Conservation (phyloP, 768 basidiomycete genomes). For the Termitomyces sp. region DNA sequence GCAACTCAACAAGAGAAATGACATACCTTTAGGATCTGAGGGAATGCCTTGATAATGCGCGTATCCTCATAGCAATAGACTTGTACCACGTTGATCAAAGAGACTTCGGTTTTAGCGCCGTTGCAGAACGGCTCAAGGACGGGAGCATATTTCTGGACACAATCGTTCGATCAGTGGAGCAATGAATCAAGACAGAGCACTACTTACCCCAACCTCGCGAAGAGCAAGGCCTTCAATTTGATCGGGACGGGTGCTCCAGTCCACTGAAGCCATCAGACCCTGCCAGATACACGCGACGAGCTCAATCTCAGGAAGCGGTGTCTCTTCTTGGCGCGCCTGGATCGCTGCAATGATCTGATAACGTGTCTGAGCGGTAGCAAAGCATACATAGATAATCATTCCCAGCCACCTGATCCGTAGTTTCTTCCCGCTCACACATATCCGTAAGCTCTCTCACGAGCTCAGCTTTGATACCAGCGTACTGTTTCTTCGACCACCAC, state of each 20-base stretch:
- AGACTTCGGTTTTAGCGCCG: constrained; percentile 85
- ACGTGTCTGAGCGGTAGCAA: constrained; percentile 5
- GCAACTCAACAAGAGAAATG: not conserved
- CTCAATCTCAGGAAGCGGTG: constrained; percentile 80
- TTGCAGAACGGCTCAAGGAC: constrained; percentile 89
- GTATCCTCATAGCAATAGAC: constrained; percentile 96
- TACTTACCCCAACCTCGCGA: constrained; percentile 77
- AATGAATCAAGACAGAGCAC: not conserved
- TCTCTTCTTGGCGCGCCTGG: constrained; percentile 67
- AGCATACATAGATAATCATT: not conserved
- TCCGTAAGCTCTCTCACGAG: constrained; percentile 66
- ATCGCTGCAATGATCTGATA: constrained; percentile 70
- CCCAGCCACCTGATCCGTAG: constrained; percentile 55
- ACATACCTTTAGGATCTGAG: constrained; percentile 83
- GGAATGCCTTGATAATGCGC: constrained; percentile 90
- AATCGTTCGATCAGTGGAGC: not conserved
- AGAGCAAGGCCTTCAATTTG: constrained; percentile 89
- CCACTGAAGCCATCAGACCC: constrained; percentile 81
- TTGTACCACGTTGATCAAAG: constrained; percentile 93
- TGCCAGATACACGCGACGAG: constrained; percentile 89
- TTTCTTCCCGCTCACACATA: constrained; percentile 63
- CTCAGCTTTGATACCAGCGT: constrained; percentile 73
- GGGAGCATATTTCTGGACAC: constrained; percentile 66
- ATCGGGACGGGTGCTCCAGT: constrained; percentile 86
- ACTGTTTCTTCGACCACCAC: constrained; percentile 92